A percentile compares a stretch with the other conserved stretches of the same genome.
These are phyloP conservation scores for Fusarium luffae DNA, from an alignment of 2,329 filamentous ascomycete genomes.

Conservation along the genomic window DNA sequence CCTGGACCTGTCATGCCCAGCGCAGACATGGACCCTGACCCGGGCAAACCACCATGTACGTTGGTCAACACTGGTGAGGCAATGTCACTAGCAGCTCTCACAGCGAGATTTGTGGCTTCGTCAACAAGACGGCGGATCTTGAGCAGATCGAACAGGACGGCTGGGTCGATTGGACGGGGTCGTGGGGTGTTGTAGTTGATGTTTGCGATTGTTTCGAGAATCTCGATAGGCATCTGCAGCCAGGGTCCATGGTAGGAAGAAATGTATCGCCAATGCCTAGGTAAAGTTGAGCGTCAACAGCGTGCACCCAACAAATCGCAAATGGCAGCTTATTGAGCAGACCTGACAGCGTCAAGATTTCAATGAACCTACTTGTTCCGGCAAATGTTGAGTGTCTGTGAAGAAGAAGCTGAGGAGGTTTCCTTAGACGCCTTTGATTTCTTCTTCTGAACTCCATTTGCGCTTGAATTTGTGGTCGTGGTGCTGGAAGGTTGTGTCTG, in stretches of 20 bases:
- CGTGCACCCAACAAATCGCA: not conserved
- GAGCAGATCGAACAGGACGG: slow-evolving; percentile 84
- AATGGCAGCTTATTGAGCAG: not conserved
- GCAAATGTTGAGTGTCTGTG: slow-evolving; percentile 53
- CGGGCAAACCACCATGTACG: slow-evolving; percentile 56
- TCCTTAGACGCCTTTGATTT: slow-evolving; percentile 21
- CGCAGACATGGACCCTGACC: slow-evolving; percentile 32
- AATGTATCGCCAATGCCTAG: slow-evolving; percentile 85
- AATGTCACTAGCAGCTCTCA: slow-evolving; percentile 79
- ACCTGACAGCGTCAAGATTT: slow-evolving; percentile 2
- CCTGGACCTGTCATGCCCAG: slow-evolving; percentile 58
- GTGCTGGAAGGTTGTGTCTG: slow-evolving; percentile 22
- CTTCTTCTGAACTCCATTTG: slow-evolving; percentile 26
- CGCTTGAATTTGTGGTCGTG: not conserved
- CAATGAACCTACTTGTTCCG: slow-evolving; percentile 71
- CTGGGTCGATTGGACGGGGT: slow-evolving; percentile 81
- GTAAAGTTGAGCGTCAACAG: slow-evolving; percentile 27
- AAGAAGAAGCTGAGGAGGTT: slow-evolving; percentile 8
- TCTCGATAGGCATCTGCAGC: slow-evolving; percentile 81
- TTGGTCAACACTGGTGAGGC: slow-evolving; percentile 72
- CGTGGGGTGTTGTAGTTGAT: slow-evolving; percentile 82
- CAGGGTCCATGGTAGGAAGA: slow-evolving; percentile 86
- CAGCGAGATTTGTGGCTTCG: slow-evolving; percentile 80
- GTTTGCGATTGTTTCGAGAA: slow-evolving; percentile 81
- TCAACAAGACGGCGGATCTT: slow-evolving; percentile 85